Evolutionary conservation across 2,329 filamentous ascomycete species (phyloP).

Genomic region (Seiridium unicorne): DNA sequence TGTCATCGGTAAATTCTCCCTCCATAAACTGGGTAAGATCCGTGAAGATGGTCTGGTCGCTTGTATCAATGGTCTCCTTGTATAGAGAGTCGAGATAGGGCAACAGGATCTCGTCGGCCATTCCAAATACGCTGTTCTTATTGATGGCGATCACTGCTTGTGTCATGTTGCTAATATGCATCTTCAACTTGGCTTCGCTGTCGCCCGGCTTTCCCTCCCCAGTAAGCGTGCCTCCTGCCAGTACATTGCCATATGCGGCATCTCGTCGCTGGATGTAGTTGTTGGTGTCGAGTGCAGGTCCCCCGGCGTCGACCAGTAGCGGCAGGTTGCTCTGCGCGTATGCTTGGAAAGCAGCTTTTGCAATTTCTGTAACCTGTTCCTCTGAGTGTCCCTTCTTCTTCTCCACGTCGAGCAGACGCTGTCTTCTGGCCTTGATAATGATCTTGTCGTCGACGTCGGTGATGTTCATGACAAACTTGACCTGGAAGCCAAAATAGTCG

Average conservation of each 20-base stretch:
- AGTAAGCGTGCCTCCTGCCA: conserved; percentile 53
- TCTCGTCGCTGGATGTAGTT: conserved; percentile 52
- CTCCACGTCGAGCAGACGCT: conserved; percentile 76
- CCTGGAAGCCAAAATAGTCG: conserved; percentile 79
- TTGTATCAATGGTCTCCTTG: conserved; percentile 60
- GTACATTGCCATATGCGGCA: conserved; percentile 50
- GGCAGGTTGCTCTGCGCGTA: conserved; percentile 57
- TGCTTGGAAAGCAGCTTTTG: conserved; percentile 50
- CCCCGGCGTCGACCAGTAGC: conserved; percentile 42
- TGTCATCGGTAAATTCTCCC: conserved; percentile 82
- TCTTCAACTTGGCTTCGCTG: conserved; percentile 82
- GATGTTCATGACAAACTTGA: conserved; percentile 91
- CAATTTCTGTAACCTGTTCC: conserved; percentile 45
- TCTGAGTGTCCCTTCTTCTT: conserved; percentile 64
- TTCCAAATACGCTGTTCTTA: conserved; percentile 49
- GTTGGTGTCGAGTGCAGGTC: conserved; percentile 41
- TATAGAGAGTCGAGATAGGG: conserved; percentile 77
- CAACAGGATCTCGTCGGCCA: conserved; percentile 66
- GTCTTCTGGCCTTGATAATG: conserved; percentile 66
- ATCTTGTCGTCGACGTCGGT: conserved; percentile 81
- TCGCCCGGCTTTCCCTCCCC: conserved; percentile 66
- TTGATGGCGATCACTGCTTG: conserved; percentile 49
- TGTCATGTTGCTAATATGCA: conserved; percentile 72
- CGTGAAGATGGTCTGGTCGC: conserved; percentile 74
- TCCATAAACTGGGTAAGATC: conserved; percentile 85